Percentiles rank a stretch among this genome's conserved stretches.
phyloP scores from a whole-genome alignment of 192 early-diverging fungal species.

The Coemansia sp. region DNA sequence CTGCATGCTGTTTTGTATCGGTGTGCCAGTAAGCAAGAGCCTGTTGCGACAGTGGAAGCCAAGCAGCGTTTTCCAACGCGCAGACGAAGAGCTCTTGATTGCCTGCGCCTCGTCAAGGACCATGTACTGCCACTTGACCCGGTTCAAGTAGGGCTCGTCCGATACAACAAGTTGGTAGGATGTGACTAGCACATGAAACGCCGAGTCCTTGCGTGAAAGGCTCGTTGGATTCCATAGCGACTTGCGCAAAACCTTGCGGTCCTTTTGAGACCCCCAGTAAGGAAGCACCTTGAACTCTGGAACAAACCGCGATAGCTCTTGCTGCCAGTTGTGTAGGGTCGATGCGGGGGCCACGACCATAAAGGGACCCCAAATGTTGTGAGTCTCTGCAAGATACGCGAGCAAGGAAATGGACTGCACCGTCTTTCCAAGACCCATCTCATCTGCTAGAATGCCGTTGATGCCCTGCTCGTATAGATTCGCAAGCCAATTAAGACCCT shows the following conservation, averaged over 20 bases:
- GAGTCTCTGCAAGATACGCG: slow-evolving; percentile 81
- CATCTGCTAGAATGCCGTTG: slow-evolving; percentile 88
- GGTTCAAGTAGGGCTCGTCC: slow-evolving; percentile 78
- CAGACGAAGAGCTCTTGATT: slow-evolving; percentile 85
- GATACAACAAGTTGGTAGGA: slow-evolving; percentile 82
- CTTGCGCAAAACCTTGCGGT: slow-evolving; percentile 80
- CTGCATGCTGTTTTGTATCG: slow-evolving; percentile 93
- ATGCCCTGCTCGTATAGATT: slow-evolving; percentile 88
- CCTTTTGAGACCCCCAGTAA: slow-evolving; percentile 85
- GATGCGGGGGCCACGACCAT: slow-evolving; percentile 87
- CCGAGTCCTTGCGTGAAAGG: slow-evolving; percentile 69
- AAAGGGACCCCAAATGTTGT: slow-evolving; percentile 90
- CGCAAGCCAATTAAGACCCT: slow-evolving; percentile 83
- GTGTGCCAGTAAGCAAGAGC: slow-evolving; percentile 85
- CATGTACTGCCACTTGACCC: slow-evolving; percentile 95
- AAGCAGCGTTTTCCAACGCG: slow-evolving; percentile 85
- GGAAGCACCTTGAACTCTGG: slow-evolving; percentile 80
- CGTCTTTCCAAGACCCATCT: slow-evolving; percentile 85
- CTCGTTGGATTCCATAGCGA: slow-evolving; percentile 75
- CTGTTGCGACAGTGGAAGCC: slow-evolving; percentile 84
- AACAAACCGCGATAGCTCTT: slow-evolving; percentile 79
- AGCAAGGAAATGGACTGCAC: slow-evolving; percentile 89
- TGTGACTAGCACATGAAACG: slow-evolving; percentile 88
- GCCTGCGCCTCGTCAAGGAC: slow-evolving; percentile 93
- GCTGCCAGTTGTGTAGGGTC: slow-evolving; percentile 91